phyloP scores from a whole-genome alignment of 169 alveolate species.

The Theileria equi region DNA sequence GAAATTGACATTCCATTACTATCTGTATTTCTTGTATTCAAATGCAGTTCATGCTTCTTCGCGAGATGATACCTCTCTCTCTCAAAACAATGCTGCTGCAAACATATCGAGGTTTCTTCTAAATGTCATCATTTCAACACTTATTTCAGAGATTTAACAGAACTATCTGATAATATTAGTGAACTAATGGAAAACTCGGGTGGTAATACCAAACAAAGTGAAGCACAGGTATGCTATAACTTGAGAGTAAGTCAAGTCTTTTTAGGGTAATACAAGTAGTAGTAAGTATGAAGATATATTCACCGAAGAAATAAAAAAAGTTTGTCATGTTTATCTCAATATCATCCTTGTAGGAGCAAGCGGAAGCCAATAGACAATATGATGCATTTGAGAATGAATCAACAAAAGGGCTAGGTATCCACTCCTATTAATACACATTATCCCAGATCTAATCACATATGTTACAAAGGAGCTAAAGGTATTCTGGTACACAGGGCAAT shows the following conservation, averaged over 20 bases:
- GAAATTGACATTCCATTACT: too few species aligned
- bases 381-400: slow-evolving; percentile 13
- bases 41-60: too few species aligned
- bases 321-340: background rate
- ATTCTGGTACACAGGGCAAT: slow-evolving; percentile 46
- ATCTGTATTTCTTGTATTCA: too few species aligned
- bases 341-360: slow-evolving; percentile 17
- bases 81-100: too few species aligned
- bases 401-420: slow-evolving; percentile 38
- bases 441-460: slow-evolving; percentile 23
- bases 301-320: slow-evolving; percentile 15
- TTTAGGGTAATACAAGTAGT: background rate
- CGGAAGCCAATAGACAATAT: slow-evolving; percentile 21
- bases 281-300: slow-evolving; percentile 11
- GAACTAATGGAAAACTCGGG: slow-evolving; percentile 37
- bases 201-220: background rate
- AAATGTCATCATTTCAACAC: too few species aligned
- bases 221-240: slow-evolving; percentile 6
- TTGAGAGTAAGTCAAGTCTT: background rate
- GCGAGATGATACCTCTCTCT: too few species aligned
- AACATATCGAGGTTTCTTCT: too few species aligned
- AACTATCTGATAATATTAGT: slow-evolving; percentile 31
- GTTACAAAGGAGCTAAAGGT: slow-evolving; percentile 55
- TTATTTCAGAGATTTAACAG: slow-evolving; percentile 24
- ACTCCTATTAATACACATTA: background rate